phyloP scores from a whole-genome alignment of 2,329 filamentous ascomycete genomes.

The Bisporella sp. region DNA sequence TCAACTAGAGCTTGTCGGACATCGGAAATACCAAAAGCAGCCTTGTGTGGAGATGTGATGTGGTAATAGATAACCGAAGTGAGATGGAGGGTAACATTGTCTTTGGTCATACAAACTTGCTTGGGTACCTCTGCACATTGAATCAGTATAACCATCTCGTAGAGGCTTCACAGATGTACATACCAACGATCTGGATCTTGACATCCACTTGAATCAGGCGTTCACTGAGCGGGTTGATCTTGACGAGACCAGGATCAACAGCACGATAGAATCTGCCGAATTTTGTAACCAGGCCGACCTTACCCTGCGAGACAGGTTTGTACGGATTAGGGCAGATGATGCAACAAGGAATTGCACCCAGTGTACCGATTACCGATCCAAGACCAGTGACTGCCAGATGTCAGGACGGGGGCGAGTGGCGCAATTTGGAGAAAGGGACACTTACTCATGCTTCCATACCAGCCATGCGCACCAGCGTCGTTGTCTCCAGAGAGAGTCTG shows the following conservation, averaged over 20 bases:
- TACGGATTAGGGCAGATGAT: constrained; percentile 91
- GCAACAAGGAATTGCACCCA: constrained; percentile 88
- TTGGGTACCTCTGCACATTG: constrained; percentile 66
- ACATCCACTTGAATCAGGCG: constrained; percentile 87
- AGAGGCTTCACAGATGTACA: constrained; percentile 16
- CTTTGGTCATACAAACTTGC: constrained; percentile 99
- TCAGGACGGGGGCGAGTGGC: not conserved
- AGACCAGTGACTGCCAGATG: constrained; percentile 56
- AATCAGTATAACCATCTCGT: constrained; percentile 2
- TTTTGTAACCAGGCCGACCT: constrained; percentile 91
- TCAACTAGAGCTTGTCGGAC: constrained; percentile 94
- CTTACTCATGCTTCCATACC: constrained; percentile 84
- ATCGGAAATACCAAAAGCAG: constrained; percentile 92
- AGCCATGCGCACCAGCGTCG: constrained; percentile 67
- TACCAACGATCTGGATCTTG: constrained; percentile 92
- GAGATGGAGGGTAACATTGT: constrained; percentile 90
- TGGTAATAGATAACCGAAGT: constrained; percentile 99
- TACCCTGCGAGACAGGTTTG: constrained; percentile 85
- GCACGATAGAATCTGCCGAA: constrained; percentile 94
- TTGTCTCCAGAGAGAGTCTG: constrained; percentile 53
- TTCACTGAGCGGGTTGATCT: constrained; percentile 94
- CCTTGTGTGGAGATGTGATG: constrained; percentile 91
- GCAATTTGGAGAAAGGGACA: constrained; percentile 12
- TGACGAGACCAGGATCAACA: constrained; percentile 93
- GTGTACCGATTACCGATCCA: constrained; percentile 66